Base-by-base conservation (phyloP, 805 yeast species). In the Saturnispora hagleri region DNA sequence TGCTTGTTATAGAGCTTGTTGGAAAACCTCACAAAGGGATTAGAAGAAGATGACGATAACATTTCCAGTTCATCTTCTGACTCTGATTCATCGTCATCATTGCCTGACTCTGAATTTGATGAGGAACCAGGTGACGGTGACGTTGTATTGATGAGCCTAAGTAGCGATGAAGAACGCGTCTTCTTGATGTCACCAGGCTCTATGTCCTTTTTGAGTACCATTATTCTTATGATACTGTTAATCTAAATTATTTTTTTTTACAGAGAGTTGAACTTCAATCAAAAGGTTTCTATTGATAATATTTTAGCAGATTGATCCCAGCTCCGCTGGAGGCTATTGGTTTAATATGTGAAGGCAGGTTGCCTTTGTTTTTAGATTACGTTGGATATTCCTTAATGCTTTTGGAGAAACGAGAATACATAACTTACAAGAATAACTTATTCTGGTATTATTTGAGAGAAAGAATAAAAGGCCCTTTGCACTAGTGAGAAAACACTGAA, bases 81-180 rank as follows among this genome's bases (percentile, higher is more conserved):
- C 27, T 22, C 43, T 9, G 47, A 34, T 22, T 22, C 17, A 22
- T 15, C 6, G 17, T 17, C 31, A 34, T 43, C 42, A 33, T 34
- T 36, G 13, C 42, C 42, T 2, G 42, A 38, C 15, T 38, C 42
- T 18, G 42, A 18, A 22, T 27, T 43, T 12, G 48, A 33, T 10
- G 48, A 46, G 5, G 48, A 35, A 18, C 42, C 42, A 7, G 42
- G 42, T 18, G 45, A 47, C 28, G 50, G 40, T 26, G 50, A 17
- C 27, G 49, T 24, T 27, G 51, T 28, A 12, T 22, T 42, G 41
- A 44, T 15, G 20, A 49, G 27, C 20, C 55, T 26, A 13, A 53
- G 51, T 2, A 48, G 40, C 3, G 55, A 53, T 13, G 55, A 52
- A 1, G 55, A 49, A 18, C 47, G 53, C 10, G 55, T 46, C 45